Conservation (phyloP, 441 rosid species). For the Syzygium malaccense region DNA sequence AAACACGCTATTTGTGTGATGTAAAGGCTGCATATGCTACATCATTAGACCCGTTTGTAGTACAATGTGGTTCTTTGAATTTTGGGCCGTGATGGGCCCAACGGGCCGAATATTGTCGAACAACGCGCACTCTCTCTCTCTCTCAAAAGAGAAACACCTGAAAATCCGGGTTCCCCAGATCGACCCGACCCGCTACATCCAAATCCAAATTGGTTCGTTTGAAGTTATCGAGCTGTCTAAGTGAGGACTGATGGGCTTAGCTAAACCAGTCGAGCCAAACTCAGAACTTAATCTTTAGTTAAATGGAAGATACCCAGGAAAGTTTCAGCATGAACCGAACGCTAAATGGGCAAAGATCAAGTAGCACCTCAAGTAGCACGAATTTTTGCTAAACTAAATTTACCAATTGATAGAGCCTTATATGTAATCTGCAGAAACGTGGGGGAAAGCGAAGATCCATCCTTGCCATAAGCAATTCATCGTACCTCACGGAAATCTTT, state of each 20-base stretch:
- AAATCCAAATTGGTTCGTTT: background rate
- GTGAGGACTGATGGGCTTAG: background rate
- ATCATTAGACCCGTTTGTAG: background rate
- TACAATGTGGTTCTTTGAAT: background rate
- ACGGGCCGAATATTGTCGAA: background rate
- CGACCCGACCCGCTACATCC: background rate
- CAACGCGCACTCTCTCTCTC: background rate
- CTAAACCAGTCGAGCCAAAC: background rate
- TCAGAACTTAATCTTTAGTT: background rate
- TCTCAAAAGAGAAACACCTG: background rate
- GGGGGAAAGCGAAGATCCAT: background rate
- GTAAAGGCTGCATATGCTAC: background rate
- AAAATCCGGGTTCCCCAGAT: background rate
- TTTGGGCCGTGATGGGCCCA: background rate
- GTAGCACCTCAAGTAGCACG: background rate
- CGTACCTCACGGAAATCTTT: background rate
- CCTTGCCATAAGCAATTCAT: background rate
- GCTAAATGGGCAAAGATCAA: background rate
- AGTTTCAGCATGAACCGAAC: background rate
- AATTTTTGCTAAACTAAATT: too few species aligned
- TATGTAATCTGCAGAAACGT: too few species aligned
- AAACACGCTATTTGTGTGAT: background rate
- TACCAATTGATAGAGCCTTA: too few species aligned
- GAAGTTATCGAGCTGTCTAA: background rate
- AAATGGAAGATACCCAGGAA: background rate